Conservation (phyloP, 306 rosid species). For the Fragaria iinumae region DNA sequence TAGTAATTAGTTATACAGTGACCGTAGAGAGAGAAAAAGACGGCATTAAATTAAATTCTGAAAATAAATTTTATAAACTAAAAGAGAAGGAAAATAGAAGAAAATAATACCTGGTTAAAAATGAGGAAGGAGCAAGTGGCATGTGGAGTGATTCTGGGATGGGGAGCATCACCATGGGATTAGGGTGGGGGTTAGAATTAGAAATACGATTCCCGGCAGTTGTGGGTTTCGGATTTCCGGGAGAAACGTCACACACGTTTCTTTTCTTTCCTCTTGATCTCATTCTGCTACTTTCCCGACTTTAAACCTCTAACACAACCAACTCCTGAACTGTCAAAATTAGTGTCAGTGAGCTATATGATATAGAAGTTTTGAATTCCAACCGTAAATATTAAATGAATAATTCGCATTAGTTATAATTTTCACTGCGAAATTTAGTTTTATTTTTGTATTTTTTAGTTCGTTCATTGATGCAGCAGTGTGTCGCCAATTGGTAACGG, state of each 20-base stretch:
- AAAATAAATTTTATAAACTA: neutral
- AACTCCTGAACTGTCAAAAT: no score
- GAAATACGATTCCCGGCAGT: constrained; percentile 28
- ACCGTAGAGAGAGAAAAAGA: neutral
- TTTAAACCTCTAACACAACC: no score
- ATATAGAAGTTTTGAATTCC: no score
- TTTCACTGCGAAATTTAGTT: no score
- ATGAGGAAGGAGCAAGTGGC: constrained; percentile 18
- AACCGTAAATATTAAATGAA: neutral
- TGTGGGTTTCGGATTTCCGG: constrained; percentile 28
- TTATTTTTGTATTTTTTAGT: neutral
- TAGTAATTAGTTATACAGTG: neutral
- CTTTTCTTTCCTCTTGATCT: neutral
- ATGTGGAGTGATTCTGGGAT: constrained; percentile 27
- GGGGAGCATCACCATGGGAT: constrained; percentile 18
- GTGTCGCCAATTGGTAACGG: neutral
- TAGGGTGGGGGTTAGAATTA: no score
- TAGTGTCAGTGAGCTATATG: no score
- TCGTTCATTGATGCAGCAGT: neutral
- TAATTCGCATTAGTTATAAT: neutral
- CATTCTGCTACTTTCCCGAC: neutral
- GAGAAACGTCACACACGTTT: constrained; percentile 37
- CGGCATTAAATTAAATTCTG: neutral
- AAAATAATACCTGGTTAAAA: neutral
- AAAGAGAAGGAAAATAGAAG: no score